These are phyloP conservation scores for Durotheca rogersii DNA, from an alignment of 495 filamentous ascomycete genomes.

Conservation along the genomic window DNA sequence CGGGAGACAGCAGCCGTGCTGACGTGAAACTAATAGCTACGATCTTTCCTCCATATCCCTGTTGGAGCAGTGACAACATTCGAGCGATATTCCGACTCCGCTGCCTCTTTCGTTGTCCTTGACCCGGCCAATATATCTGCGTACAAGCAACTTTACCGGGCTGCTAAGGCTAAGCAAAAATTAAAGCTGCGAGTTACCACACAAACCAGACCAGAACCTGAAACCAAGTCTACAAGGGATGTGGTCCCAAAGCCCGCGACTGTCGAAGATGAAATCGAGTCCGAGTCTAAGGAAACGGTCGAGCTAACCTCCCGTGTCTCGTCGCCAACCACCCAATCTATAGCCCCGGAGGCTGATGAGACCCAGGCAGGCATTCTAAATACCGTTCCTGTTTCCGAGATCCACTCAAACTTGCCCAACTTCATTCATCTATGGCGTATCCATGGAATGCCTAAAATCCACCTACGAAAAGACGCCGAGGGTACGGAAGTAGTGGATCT, in stretches of 20 bases:
- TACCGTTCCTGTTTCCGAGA: conserved; percentile 23
- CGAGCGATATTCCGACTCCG: conserved; percentile 96
- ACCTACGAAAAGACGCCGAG: conserved; percentile 23
- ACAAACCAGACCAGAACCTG: conserved; percentile 11
- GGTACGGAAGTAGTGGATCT: conserved; percentile 30
- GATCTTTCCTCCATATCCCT: conserved; percentile 69
- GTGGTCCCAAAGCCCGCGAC: conserved; percentile 43
- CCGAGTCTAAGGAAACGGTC: conserved; percentile 11
- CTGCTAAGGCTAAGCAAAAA: conserved; percentile 98
- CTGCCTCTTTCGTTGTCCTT: conserved; percentile 73
- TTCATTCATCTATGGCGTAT: conserved; percentile 31
- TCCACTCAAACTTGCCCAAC: conserved; percentile 20
- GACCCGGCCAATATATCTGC: conserved; percentile 75
- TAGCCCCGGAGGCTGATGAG: not conserved
- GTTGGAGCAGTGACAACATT: conserved; percentile 67
- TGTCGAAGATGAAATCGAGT: conserved; percentile 44
- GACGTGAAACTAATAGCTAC: conserved; percentile 60
- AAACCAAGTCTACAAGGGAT: conserved; percentile 24
- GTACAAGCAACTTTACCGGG: conserved; percentile 96
- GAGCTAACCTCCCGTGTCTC: not conserved
- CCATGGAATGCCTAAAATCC: conserved; percentile 29
- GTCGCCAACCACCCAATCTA: not conserved
- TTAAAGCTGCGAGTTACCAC: conserved; percentile 79
- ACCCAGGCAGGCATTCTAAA: conserved; percentile 3
- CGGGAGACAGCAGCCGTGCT: too few relatives aligned